These are phyloP conservation scores for Phytophthora niederhauseri DNA, from an alignment of 352 stramenopile genomes.

Conservation along the genomic window DNA sequence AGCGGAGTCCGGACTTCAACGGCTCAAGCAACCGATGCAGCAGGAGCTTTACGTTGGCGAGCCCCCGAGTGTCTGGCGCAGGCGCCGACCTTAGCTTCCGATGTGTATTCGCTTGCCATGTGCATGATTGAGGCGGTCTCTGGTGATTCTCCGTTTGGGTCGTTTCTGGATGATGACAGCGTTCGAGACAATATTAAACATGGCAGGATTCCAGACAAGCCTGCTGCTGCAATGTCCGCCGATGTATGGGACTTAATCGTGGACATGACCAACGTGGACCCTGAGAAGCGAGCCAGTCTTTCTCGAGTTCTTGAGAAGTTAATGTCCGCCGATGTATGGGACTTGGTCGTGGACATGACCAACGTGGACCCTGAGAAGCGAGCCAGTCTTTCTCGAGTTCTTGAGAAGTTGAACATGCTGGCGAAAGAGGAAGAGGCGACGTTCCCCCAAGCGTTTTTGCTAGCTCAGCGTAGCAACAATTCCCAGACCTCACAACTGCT, in stretches of 20 bases:
- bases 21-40: background rate
- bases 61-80: conserved; percentile 34
- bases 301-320: background rate
- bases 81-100: conserved; percentile 22
- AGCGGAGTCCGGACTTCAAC: conserved; percentile 4
- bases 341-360: conserved; percentile 22
- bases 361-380: conserved; percentile 2
- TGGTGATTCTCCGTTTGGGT: conserved; percentile 13
- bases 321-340: conserved; percentile 21
- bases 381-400: background rate
- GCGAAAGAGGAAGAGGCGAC: too few relatives aligned
- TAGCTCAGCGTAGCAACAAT: too few relatives aligned
- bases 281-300: background rate
- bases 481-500: too few relatives aligned
- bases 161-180: conserved; percentile 11
- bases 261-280: conserved; percentile 11
- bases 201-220: conserved; percentile 11
- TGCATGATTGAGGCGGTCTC: too few relatives aligned
- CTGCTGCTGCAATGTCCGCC: conserved; percentile 14
- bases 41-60: conserved; percentile 21
- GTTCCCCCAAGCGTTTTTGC: too few relatives aligned
- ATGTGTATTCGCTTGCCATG: conserved; percentile 41
- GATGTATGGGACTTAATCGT: conserved; percentile 25
- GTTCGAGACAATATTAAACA: conserved; percentile 14
- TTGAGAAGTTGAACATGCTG: background rate